Conservation (phyloP, 1,284 basidiomycete species). For the Golubevia pallescens region DNA sequence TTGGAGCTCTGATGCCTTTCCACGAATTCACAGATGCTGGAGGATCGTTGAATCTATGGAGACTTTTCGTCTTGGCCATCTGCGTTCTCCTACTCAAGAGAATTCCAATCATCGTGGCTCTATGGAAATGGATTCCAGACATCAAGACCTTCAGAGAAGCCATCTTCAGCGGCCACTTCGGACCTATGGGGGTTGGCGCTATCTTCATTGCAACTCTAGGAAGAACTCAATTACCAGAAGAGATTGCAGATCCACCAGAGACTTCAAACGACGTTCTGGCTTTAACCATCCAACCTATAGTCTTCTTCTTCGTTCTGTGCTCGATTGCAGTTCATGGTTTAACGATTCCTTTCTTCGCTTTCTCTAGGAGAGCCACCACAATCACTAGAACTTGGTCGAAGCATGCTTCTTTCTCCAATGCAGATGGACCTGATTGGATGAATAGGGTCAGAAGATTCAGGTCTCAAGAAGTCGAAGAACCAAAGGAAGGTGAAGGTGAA, state of each 20-base stretch:
- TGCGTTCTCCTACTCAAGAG: conserved; percentile 54
- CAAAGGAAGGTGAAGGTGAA: conserved; percentile 10
- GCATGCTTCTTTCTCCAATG: conserved; percentile 29
- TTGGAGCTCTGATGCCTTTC: conserved; percentile 60
- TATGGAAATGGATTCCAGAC: conserved; percentile 63
- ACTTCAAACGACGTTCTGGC: conserved; percentile 53
- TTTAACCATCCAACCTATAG: conserved; percentile 58
- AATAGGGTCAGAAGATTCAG: conserved; percentile 34
- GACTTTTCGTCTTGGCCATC: conserved; percentile 53
- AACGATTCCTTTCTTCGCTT: conserved; percentile 58
- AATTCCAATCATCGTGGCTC: conserved; percentile 52
- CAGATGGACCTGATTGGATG: conserved; percentile 44
- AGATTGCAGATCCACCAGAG: conserved; percentile 44
- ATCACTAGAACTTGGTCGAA: conserved; percentile 48
- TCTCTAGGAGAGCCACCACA: conserved; percentile 13
- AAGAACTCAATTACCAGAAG: conserved; percentile 44
- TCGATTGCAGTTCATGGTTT: conserved; percentile 62
- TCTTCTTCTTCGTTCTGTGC: conserved; percentile 61
- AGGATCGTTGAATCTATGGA: conserved; percentile 42
- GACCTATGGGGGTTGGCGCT: conserved; percentile 61
- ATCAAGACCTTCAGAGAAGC: conserved; percentile 64
- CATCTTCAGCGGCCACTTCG: conserved; percentile 61
- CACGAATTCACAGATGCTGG: conserved; percentile 41
- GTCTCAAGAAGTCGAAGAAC: conserved; percentile 19
- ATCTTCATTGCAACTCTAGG: conserved; percentile 61